Evolutionary conservation across 345 rosid species (phyloP).

Genomic region (Camelina laxa): DNA sequence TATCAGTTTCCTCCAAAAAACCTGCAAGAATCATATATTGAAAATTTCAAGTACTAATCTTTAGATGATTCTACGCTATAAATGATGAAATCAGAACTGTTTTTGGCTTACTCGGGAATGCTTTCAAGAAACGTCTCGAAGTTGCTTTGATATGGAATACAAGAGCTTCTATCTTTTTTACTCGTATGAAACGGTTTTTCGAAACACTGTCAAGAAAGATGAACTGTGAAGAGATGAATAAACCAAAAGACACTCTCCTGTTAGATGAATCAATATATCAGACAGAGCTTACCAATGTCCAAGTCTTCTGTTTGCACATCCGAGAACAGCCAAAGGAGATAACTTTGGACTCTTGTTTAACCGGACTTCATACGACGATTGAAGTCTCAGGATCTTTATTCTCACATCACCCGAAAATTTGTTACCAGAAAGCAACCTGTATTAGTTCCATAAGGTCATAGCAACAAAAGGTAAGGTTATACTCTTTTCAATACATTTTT

Average conservation of each 20-base stretch:
- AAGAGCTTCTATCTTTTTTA: slow-evolving; percentile 47
- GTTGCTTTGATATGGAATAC: slow-evolving; percentile 50
- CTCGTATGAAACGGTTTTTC: slow-evolving; percentile 52
- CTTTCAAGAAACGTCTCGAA: slow-evolving; percentile 46
- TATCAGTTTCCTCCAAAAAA: slow-evolving; percentile 40
- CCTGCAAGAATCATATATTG: slow-evolving; percentile 20
- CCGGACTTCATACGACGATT: slow-evolving; percentile 56
- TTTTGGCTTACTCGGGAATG: slow-evolving; percentile 44
- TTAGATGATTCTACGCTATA: background rate
- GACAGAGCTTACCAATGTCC: slow-evolving; percentile 62
- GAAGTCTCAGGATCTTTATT: slow-evolving; percentile 53
- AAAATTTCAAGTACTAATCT: slow-evolving; percentile 11
- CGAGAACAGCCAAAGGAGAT: slow-evolving; percentile 35
- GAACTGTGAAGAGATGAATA: background rate
- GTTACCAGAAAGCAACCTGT: slow-evolving; percentile 77
- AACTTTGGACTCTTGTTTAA: slow-evolving; percentile 50
- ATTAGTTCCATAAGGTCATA: slow-evolving; percentile 21
- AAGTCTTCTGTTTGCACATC: slow-evolving; percentile 60
- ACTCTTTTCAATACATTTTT: slow-evolving; percentile 35
- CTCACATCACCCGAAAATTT: slow-evolving; percentile 57
- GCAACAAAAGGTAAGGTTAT: slow-evolving; percentile 7
- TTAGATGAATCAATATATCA: background rate
- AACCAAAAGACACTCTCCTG: background rate
- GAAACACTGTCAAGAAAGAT: slow-evolving; percentile 52
- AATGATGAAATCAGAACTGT: background rate